Base-by-base conservation (phyloP, 225 moss, liverwort and hornwort genomes). In the Neckera pumila region DNA sequence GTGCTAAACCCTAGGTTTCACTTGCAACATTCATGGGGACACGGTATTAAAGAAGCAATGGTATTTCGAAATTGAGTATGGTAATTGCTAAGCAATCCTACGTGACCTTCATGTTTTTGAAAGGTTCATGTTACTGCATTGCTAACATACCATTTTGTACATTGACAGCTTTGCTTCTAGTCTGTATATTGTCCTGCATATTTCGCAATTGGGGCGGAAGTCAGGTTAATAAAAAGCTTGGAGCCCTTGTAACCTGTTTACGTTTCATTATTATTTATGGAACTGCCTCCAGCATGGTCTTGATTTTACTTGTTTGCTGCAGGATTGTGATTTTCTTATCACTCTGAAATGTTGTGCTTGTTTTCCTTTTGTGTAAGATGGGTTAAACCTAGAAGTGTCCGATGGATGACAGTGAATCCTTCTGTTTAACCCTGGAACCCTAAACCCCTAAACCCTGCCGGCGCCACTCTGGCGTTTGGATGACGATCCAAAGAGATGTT, bases 71-170 rank as follows among this genome's bases (percentile, higher is more conserved):
- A 66, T 76, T 67, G 81, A 76, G 85, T 85, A 30, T 88, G 88
- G 85, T 81, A 58, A 69, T 81, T 74, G 81, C 59, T 49, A 49
- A 49, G 74, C 62, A 81, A 77, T 67, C 75, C 89, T 36, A 63
- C 57, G 70, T 79, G 87, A 53, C 36, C 33, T 78, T 83, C 87
- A 59, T 78, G 70, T 76, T 77, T 51, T 76, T 54, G 6, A 31
- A 84, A 79, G 69, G 70, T n/a, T 64, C 72, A 87, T 79, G 61
- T 40, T 40, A n/a, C 56, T 57, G 38, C 57, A 84, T 84, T 77
- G 86, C 65, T 54, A 65, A 38, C 76, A 86, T 31, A 81, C 90
- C 59, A 90, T 88, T 85, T 90, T 86, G 88, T 80, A 88, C 28
- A 90, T 72, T 88, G 87, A 81, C 80, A 84, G 65, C 87, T 76